These are phyloP conservation scores for Aspergillus neotritici DNA, from an alignment of 2,329 filamentous ascomycete species.

Conservation along the genomic window DNA sequence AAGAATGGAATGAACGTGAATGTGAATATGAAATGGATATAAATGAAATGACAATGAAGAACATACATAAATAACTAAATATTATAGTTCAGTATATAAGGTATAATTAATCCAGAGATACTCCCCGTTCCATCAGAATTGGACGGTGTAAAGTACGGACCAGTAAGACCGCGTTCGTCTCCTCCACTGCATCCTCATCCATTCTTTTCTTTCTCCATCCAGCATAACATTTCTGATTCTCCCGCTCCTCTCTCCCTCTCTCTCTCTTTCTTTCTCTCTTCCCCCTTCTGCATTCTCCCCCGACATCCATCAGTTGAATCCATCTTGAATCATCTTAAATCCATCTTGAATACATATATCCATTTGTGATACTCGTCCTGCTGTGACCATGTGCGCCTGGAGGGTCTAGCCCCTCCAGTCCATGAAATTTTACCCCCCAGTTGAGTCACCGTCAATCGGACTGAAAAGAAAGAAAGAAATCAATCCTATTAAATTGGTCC, in stretches of 20 bases:
- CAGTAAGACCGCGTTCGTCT: slow-evolving; percentile 3
- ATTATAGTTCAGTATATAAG: not conserved
- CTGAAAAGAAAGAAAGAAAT: not conserved
- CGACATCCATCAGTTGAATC: slow-evolving; percentile 5
- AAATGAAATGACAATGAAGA: not conserved
- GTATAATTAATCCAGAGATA: not conserved
- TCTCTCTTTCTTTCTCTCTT: slow-evolving; percentile 1
- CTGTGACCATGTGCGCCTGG: slow-evolving; percentile 27
- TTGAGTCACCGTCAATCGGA: not conserved
- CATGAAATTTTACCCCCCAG: too few relatives aligned
- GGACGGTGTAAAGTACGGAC: slow-evolving; percentile 4
- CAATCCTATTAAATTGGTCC: too few relatives aligned
- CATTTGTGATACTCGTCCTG: not conserved
- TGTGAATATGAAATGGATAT: slow-evolving; percentile 2
- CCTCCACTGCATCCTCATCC: slow-evolving; percentile 3
- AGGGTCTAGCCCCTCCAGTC: slow-evolving; percentile 24
- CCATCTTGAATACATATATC: slow-evolving; percentile 1
- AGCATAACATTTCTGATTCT: slow-evolving; percentile 9
- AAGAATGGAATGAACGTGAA: not conserved
- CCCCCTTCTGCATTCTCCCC: slow-evolving; percentile 4
- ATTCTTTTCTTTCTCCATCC: slow-evolving; percentile 6
- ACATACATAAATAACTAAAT: too few relatives aligned
- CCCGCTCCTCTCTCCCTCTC: slow-evolving; percentile 5
- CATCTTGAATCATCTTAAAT: not conserved
- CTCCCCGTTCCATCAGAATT: slow-evolving; percentile 2